Evolutionary conservation across 31 red algal genomes (phyloP).

Genomic region (Asparagopsis taxiformis): DNA sequence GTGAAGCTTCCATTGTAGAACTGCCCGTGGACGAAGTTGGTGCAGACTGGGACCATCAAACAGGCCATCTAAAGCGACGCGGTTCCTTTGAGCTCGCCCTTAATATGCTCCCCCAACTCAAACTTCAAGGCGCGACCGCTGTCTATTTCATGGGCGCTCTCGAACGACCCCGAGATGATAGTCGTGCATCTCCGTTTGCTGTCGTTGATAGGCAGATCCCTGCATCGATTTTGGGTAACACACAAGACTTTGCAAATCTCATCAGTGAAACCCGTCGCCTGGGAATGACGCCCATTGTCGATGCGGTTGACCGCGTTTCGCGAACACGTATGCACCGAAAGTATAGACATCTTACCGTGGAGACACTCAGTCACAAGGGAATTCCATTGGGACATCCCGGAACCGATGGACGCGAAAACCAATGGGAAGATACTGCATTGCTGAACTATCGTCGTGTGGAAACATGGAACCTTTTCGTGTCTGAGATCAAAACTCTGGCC

Average conservation of each 20-base stretch:
- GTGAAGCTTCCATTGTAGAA: slow-evolving; percentile 73
- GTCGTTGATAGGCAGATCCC: slow-evolving; percentile 84
- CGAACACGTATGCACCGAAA: slow-evolving; percentile 85
- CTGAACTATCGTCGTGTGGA: slow-evolving; percentile 96
- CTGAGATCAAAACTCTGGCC: slow-evolving; percentile 79
- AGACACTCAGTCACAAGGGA: slow-evolving; percentile 70
- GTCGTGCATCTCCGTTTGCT: slow-evolving; percentile 75
- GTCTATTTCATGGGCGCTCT: slow-evolving; percentile 97
- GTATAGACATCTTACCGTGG: slow-evolving; percentile 84
- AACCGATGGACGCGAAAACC: slow-evolving; percentile 93
- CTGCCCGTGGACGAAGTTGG: slow-evolving; percentile 96
- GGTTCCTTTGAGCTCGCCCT: slow-evolving; percentile 88
- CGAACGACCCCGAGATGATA: slow-evolving; percentile 82
- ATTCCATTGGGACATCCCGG: slow-evolving; percentile 89
- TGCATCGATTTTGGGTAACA: slow-evolving; percentile 81
- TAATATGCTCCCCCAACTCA: slow-evolving; percentile 76
- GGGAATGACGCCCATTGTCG: slow-evolving; percentile 81
- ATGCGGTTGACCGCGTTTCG: slow-evolving; percentile 91
- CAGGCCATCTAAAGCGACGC: slow-evolving; percentile 67
- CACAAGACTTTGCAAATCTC: slow-evolving; percentile 61
- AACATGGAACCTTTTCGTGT: slow-evolving; percentile 89
- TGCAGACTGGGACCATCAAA: slow-evolving; percentile 86
- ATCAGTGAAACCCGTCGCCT: slow-evolving; percentile 72
- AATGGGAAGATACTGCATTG: slow-evolving; percentile 96
- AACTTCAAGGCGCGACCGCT: slow-evolving; percentile 63